Evolutionary conservation across 1,139 yeast genomes (phyloP), one percentile per base, ranked within the genome.

Genomic region (Pichia sp.): DNA sequence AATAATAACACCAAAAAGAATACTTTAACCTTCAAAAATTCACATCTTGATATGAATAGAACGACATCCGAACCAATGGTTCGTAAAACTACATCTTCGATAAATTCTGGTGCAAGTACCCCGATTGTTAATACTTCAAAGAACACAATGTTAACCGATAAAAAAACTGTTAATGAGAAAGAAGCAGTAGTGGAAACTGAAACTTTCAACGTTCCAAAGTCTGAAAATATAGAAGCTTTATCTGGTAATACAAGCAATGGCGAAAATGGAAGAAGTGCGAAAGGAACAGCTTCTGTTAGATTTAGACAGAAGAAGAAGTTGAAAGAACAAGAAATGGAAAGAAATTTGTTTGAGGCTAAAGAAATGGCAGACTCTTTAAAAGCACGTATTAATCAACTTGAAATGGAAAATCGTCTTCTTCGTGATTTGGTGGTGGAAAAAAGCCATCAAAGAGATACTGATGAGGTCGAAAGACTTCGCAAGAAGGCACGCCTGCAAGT

Each of bases 271-370:
- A 4, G 34, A 11, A 11, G 25, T 10, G 32, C 34, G 2, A 41
- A 42, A 19, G 48, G 48, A 0, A 89, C 88, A 1, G 94, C 94
- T 1, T 76, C 83, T 35, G 91, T 91, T 1, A 66, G 93, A 46
- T 81, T 85, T 67, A 69, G 94, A 49, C 77, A 81, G 54, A 84
- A 82, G 68, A 84, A 82, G 72, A 87, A 85, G 67, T 54, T 79
- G 60, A 80, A 84, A 56, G 95, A 87, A 61, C 87, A 80, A 60
- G 89, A 86, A 59, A 77, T 86, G 80, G 95, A 86, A 61, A 69
- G 70, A 33, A 76, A 74, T 42, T 69, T 86, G 16, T 69, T 70
- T 52, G 80, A 76, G 42, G 68, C 87, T 48, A 75, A 74, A 51
- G 85, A 81, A 26, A 61, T 75, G 52, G 78, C 85, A 20, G 68